Base-by-base conservation (phyloP, 176 grass and related monocot genomes). In the Phoenix dactylifera region DNA sequence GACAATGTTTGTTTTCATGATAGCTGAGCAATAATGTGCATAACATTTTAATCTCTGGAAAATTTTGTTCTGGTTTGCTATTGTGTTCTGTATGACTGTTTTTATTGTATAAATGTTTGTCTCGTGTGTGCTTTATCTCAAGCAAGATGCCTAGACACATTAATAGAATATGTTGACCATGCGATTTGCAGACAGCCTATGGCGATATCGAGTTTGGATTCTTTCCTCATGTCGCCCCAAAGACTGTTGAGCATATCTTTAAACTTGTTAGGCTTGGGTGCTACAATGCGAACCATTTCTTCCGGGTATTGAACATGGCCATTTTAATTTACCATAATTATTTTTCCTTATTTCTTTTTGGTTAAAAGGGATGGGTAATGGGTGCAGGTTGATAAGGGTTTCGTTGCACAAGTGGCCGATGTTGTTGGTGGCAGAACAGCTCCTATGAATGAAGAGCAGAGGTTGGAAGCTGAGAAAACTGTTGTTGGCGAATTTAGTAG, bases 191-290 rank as follows among this genome's bases (percentile, higher is more conserved):
- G 93, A 91, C 87, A 55, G 75, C 76, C 26, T 82, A 91, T 76
- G 93, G 93, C 5, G 87, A 97, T 39, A 97, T 97, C 54, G 93
- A 91, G 71, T 97, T 97, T 28, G 93, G 93, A 30, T 91, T 97
- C 67, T 85, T 82, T 70, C 87, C 93, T 69, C 58, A 61, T 73
- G 81, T 91, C 75, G 93, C 87, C 59, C 87, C 87, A 22, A 97
- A 85, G 73, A 97, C 87, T 15, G 93, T 91, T 18, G 78, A 91
- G 25, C 93, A 88, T 73, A 97, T 97, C 18, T 97, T 80, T 73
- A 91, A 85, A 74, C 93, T 97, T 79, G 93, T 97, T 5, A 72
- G 70, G 28, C 87, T 97, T 60, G 93, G 93, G 25, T 83, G 87
- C 66, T 97, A 97, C 73, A 97, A 97, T 52, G 91, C 93, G 63